Evolutionary conservation across 805 yeast species (phyloP), one percentile per base, ranked within the genome.

Genomic region (Yamadazyma philogaea): DNA sequence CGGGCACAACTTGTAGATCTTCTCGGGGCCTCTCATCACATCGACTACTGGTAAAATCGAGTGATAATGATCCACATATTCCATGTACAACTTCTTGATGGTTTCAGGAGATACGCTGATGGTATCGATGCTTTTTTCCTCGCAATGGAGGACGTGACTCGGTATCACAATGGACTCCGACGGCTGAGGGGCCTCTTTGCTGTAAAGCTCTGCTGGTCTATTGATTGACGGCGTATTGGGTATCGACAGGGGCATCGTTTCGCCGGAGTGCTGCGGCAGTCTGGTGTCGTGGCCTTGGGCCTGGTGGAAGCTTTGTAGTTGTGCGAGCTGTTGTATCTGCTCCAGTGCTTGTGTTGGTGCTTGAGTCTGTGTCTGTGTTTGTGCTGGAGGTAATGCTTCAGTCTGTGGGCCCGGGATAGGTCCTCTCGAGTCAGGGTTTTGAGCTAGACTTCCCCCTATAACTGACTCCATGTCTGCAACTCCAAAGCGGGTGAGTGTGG

Each of bases 11-110:
- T 79, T 64, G 59, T 85, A 87, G 7, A 90, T 75, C 36, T 80
- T 68, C 52, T 89, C 97, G 1, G 96, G 93, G 7, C 96, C 96
- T 47, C 77, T 78, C 6, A 69, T 49, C 2, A 91, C 75, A 57
- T 91, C 96, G 2, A 91, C 93, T 1, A 91, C 85, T 0, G 98
- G 98, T 37, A 93, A 59, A 39, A 85, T 81, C 1, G 87, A 85
- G 60, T 91, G 97, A 56, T 93, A 91, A 46, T 78, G 71, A n/a
- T 70, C 64, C 3, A 81, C 83, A 58, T 81, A 91, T 58, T 87
- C 96, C 22, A 67, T 47, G 57, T 72, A 91, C 8, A 90, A 66
- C 8, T 71, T 73, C 36, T 68, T 68, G 36, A 91, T 88, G 37
- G 79, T 79, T 4, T 73, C 75, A 0, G 87, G 67, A 0, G 78